These are phyloP conservation scores for Vinca minor DNA, from an alignment of 257 asterid genomes.

Conservation along the genomic window DNA sequence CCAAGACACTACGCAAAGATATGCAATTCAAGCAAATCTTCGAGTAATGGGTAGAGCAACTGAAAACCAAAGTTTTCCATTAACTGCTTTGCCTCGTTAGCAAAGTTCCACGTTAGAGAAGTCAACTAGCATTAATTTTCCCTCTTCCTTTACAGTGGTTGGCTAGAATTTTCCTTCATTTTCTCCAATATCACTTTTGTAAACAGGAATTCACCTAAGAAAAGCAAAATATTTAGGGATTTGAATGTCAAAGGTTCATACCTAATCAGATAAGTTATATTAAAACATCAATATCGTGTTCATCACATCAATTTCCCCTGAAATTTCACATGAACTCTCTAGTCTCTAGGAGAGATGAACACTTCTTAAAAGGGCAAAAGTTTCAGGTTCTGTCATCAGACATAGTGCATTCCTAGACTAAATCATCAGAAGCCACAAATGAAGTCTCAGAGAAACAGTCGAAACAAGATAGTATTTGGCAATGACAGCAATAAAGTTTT, in stretches of 20 bases:
- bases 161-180: no score
- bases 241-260: conserved; percentile 1
- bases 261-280: neutral
- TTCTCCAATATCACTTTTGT: neutral
- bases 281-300: no score
- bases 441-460: conserved; percentile 1
- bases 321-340: neutral
- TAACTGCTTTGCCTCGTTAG: neutral
- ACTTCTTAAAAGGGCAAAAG: neutral
- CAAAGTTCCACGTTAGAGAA: neutral
- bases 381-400: neutral
- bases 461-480: neutral
- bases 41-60: neutral
- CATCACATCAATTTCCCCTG: no score
- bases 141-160: no score
- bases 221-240: neutral
- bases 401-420: no score
- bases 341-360: neutral
- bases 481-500: neutral
- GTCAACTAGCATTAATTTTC: neutral
- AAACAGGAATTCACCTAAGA: neutral
- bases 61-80: neutral
- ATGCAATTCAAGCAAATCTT: neutral
- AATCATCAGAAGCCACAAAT: neutral
- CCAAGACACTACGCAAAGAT: neutral